Base-by-base conservation (phyloP, 768 basidiomycete genomes). In the Kockovaella imperatae region DNA sequence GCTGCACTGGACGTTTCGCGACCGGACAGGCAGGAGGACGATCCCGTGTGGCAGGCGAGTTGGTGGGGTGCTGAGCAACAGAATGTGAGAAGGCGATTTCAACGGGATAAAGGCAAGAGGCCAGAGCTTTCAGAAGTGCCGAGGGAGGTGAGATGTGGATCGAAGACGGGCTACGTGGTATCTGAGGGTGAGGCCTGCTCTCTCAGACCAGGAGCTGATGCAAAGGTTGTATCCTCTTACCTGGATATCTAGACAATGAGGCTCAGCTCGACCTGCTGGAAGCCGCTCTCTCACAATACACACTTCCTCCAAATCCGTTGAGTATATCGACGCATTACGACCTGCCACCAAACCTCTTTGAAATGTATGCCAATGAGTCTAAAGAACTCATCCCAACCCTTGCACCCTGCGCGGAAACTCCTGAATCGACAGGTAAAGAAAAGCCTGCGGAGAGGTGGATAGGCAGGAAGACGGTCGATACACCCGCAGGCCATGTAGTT, bases 241-340 rank as follows among this genome's bases (percentile, higher is more conserved):
- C 93, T 10, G 75, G 76, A 0, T 89, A 83, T 60, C 61, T 95
- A 15, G 74, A 81, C 1, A 72, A 72, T 0, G 62, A 72, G 15
- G 75, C 80, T 30, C 93, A 97, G 64, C 77, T 80, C 20, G 67
- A 76, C 1, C 77, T 96, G 4, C 76, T 86, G 21, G 72, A 71
- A 46, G 85, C 86, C 79, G 79, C 86, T 20, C 78, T 99, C 5
- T 63, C 75, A 8, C 77, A 83, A 17, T 87, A 91, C 57, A 84
- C 90, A 1, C 76, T 77, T 2, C 71, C 76, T 30, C 87, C 88
- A 0, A 95, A 95, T 65, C 83, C 85, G 47, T 91, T 87, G 0
- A 93, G 89, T 57, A 81, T 96, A 18, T 85, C 91, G 47, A 78
- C 81, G 0, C 93, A 96, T 68, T 95, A 93, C 60, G 38, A 74